Percentiles rank a stretch among this genome's conserved stretches.
phyloP scores from a whole-genome alignment of 139 green algal species.

The Chlamydomonas sp. region DNA sequence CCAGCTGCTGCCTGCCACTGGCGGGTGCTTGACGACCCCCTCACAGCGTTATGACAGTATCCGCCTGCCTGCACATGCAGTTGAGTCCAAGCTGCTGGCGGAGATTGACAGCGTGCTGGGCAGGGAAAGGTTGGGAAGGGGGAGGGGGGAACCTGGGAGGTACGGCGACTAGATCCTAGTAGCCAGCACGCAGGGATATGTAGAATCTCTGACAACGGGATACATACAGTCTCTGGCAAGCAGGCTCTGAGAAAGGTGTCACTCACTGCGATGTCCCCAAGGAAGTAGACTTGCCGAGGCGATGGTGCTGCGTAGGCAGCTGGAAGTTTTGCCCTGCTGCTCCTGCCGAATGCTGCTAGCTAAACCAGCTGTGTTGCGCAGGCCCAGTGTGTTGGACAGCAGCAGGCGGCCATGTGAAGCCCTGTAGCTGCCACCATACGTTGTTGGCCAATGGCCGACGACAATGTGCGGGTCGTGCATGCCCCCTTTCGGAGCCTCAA shows the following conservation, averaged over 20 bases:
- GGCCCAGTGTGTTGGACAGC: too few relatives aligned
- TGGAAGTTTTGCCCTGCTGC: neutral
- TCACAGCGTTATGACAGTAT: too few relatives aligned
- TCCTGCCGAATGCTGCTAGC: neutral
- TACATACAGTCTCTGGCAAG: too few relatives aligned
- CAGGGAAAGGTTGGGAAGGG: neutral
- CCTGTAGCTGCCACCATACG: neutral
- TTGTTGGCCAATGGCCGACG: neutral
- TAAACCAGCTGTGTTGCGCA: too few relatives aligned
- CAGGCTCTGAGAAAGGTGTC: neutral
- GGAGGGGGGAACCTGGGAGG: neutral
- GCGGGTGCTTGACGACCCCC: too few relatives aligned
- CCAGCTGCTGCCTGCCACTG: too few relatives aligned
- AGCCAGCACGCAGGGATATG: neutral
- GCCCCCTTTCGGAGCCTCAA: neutral
- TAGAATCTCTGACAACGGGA: too few relatives aligned
- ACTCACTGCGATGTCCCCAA: neutral
- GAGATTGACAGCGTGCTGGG: conserved; percentile 58
- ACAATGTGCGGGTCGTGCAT: neutral
- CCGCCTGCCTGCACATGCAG: neutral
- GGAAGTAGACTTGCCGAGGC: neutral
- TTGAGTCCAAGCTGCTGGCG: conserved; percentile 39
- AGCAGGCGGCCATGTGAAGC: too few relatives aligned
- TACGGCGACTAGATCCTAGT: neutral
- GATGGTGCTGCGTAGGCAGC: too few relatives aligned